These are phyloP conservation scores for Penicillium herquei DNA, from an alignment of 495 filamentous ascomycete genomes.

Conservation along the genomic window DNA sequence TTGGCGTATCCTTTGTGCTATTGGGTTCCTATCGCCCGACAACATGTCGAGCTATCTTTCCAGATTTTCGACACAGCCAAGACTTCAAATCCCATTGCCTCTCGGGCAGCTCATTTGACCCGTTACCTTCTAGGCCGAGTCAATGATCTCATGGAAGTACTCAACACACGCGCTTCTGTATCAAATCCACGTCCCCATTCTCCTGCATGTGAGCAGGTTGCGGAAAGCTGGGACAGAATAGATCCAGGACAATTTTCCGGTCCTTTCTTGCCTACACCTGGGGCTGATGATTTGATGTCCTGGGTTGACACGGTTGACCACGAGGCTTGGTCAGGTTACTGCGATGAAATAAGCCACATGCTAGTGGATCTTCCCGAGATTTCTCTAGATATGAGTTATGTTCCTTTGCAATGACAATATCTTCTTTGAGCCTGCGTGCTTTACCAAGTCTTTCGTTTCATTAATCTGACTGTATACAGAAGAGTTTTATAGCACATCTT, in stretches of 20 bases:
- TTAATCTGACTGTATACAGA: background rate
- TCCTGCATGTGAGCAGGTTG: background rate
- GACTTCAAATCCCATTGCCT: background rate
- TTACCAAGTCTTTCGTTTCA: background rate
- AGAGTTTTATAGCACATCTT: background rate
- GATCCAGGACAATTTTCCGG: background rate
- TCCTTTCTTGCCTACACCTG: background rate
- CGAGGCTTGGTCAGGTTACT: background rate
- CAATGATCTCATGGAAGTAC: slow-evolving; percentile 6
- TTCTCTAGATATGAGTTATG: background rate
- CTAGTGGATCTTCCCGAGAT: background rate
- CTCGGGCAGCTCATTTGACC: slow-evolving; percentile 1
- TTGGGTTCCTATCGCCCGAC: slow-evolving; percentile 18
- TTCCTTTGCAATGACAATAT: background rate
- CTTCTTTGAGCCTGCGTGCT: background rate
- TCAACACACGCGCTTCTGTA: slow-evolving; percentile 1
- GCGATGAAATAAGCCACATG: background rate
- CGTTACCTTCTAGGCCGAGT: slow-evolving; percentile 6
- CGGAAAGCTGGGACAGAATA: background rate
- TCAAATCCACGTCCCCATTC: background rate
- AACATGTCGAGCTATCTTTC: slow-evolving; percentile 13
- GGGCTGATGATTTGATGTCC: background rate
- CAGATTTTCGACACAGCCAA: slow-evolving; percentile 16
- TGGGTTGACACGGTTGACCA: background rate
- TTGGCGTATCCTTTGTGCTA: slow-evolving; percentile 56